Conservation (phyloP, 345 rosid species). For the Gynandropsis gynandra region DNA sequence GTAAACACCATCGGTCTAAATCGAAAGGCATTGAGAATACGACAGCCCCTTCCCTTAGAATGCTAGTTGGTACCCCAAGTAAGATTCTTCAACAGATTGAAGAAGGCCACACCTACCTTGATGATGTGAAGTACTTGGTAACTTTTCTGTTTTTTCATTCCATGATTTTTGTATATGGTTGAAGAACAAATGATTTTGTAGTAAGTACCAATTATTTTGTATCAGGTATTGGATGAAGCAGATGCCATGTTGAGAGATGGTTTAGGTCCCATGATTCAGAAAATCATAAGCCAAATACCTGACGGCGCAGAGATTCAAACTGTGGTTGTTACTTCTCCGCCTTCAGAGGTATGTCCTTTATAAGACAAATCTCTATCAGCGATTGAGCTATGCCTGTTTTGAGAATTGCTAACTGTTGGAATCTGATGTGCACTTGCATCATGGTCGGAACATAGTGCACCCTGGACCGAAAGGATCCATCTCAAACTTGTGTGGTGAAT, state of each 20-base stretch:
- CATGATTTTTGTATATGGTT: neutral
- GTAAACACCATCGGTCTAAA: conserved; percentile 46
- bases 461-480: too few species aligned
- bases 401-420: neutral
- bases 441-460: neutral
- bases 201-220: neutral
- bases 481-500: too few species aligned
- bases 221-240: conserved; percentile 3
- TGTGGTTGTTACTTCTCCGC: conserved; percentile 1
- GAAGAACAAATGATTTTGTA: neutral
- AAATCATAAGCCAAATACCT: neutral
- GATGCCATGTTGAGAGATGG: neutral
- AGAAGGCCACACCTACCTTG: conserved; percentile 18
- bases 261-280: neutral
- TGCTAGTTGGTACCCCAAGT: conserved; percentile 34
- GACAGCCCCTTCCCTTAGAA: conserved; percentile 44
- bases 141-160: neutral
- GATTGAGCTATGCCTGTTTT: neutral
- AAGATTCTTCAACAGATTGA: conserved; percentile 28
- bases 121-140: conserved; percentile 20
- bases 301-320: neutral
- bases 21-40: conserved; percentile 42
- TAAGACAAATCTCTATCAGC: too few species aligned
- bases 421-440: neutral
- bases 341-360: neutral